Percentiles rank a stretch among this genome's conserved stretches.
Evolutionary conservation across 2,329 filamentous ascomycete genomes (phyloP).

Genomic region (Lasiodiplodia sp.): DNA sequence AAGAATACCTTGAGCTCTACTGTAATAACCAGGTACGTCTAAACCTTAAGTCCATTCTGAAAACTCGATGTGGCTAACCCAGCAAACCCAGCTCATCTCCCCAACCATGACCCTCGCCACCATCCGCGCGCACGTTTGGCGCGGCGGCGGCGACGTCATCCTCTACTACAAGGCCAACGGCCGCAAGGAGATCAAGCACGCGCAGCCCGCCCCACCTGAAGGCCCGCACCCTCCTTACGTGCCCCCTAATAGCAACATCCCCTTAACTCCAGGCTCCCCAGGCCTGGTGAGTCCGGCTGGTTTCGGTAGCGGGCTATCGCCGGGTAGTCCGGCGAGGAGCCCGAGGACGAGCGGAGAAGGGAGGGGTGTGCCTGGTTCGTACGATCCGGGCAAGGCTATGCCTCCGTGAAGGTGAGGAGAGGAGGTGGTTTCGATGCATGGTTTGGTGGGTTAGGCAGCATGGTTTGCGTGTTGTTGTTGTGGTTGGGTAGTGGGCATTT

Average conservation of each 20-base stretch:
- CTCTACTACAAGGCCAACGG: slow-evolving; percentile 92
- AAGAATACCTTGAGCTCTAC: slow-evolving; percentile 94
- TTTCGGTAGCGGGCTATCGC: background rate
- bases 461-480: background rate
- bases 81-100: slow-evolving; percentile 63
- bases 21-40: slow-evolving; percentile 85
- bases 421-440: background rate
- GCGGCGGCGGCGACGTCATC: slow-evolving; percentile 90
- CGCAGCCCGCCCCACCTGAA: slow-evolving; percentile 30
- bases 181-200: slow-evolving; percentile 66
- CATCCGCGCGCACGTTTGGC: slow-evolving; percentile 90
- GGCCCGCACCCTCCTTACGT: slow-evolving; percentile 17
- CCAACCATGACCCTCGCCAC: slow-evolving; percentile 93
- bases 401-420: background rate
- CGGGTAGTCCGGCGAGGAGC: background rate
- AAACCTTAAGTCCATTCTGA: background rate
- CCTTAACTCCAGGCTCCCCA: background rate
- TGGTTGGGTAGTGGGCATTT: background rate
- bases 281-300: background rate
- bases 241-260: slow-evolving; percentile 7
- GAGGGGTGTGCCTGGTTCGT: background rate
- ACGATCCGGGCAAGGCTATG: slow-evolving; percentile 5
- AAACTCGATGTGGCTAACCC: background rate
- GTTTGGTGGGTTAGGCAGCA: background rate
- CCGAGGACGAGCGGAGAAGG: background rate